Evolutionary conservation across 2,329 filamentous ascomycete species (phyloP), one percentile per base, ranked within the genome.

Genomic region (Pseudogymnoascus sp.): DNA sequence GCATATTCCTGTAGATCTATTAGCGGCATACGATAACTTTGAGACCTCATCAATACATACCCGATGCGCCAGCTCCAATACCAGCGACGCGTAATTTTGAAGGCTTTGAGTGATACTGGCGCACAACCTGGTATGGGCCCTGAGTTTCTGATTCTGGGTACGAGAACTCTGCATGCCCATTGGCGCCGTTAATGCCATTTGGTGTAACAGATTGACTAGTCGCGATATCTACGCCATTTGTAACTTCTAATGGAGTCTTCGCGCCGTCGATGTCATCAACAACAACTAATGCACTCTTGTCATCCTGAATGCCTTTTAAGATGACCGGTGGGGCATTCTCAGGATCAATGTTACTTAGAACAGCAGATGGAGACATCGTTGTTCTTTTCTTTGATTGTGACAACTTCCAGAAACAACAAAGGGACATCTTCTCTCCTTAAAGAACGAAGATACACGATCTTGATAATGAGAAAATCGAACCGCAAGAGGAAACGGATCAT

Each of bases 51-150:
- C 34, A 37, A 37, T 37, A 12, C 38, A 44, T 60, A 59, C 62
- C 62, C 40, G 63, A 62, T 31, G 67, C 66, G 4, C 67, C 67
- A 28, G 67, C 67, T 11, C 66, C 65, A 46, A 69, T 64, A 23
- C 63, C 44, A n/a, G 67, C 67, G 4, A 69, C 65, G 4, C 67
- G 64, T n/a, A 69, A 31, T 23, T 66, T 67, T 10, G 64, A 44
- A 40, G 66, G 63, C 50, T 68, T 63, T 14, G 66, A 67, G 44
- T 68, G 66, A 53, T 67, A 66, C 23, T 37, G 34, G 34, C 34
- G 34, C 34, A 37, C 34, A 37, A 37, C 34, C 34, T 37, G 34
- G 34, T 37, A 37, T 37, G 34, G 34, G 34, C 34, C 34, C 34
- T 37, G 34, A 14, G 34, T 14, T 37, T 37, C 34, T 14, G 34